phyloP scores from a whole-genome alignment of 352 stramenopile genomes.

The Phytophthora pisi region DNA sequence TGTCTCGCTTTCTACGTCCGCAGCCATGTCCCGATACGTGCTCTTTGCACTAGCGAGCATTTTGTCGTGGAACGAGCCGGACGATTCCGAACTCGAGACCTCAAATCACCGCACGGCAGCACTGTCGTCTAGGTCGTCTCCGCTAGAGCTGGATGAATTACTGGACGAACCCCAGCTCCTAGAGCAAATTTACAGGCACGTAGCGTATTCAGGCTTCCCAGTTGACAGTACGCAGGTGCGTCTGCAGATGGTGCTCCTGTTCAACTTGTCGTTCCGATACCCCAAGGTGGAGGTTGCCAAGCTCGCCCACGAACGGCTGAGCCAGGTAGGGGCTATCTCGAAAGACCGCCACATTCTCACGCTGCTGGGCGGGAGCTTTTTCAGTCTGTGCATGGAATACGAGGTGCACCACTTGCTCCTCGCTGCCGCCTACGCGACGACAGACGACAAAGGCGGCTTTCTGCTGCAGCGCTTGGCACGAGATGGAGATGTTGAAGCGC shows the following conservation, averaged over 20 bases:
- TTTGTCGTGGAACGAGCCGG: conserved; percentile 62
- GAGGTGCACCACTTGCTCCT: conserved; percentile 55
- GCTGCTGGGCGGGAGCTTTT: conserved; percentile 57
- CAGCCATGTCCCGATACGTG: conserved; percentile 59
- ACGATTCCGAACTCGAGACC: conserved; percentile 13
- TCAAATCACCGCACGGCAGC: neutral
- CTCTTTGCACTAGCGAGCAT: conserved; percentile 66
- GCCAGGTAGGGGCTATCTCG: conserved; percentile 34
- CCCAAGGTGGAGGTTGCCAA: conserved; percentile 56
- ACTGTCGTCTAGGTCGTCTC: conserved; percentile 4
- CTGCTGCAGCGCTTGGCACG: conserved; percentile 45
- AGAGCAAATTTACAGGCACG: conserved; percentile 53
- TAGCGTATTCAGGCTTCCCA: conserved; percentile 44
- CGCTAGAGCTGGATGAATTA: conserved; percentile 45
- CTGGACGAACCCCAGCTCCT: conserved; percentile 54
- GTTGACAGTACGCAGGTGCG: conserved; percentile 50
- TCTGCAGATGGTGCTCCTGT: conserved; percentile 72
- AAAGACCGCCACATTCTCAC: conserved; percentile 33
- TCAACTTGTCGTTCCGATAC: conserved; percentile 80
- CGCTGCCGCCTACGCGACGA: conserved; percentile 25
- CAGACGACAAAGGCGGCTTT: conserved; percentile 28
- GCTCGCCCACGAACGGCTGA: conserved; percentile 42
- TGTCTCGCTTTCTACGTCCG: neutral
- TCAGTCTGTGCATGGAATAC: conserved; percentile 74
- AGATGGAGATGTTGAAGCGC: conserved; percentile 41